These are phyloP conservation scores for Glycine soja DNA, from an alignment of 306 rosid genomes.

Conservation along the genomic window DNA sequence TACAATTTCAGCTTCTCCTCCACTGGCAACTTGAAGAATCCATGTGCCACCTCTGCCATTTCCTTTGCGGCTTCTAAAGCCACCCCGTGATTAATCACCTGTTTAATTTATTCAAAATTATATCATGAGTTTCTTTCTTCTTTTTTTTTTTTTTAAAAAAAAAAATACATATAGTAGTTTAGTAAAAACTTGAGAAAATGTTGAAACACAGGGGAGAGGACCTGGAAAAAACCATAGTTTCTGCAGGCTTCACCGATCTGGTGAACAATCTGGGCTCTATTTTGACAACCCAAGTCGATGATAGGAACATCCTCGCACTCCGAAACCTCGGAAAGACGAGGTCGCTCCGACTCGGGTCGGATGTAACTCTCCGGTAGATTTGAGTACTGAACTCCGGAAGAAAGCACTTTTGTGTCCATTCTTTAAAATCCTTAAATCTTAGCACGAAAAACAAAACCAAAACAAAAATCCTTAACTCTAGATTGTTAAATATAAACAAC, in stretches of 20 bases:
- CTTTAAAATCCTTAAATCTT: neutral
- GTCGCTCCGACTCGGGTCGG: slow-evolving; percentile 89
- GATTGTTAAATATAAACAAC: neutral
- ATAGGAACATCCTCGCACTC: slow-evolving; percentile 71
- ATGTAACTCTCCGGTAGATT: slow-evolving; percentile 72
- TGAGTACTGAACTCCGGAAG: slow-evolving; percentile 61
- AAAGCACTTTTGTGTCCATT: slow-evolving; percentile 70
- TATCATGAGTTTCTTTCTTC: no score
- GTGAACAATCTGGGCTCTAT: slow-evolving; percentile 48
- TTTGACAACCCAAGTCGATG: slow-evolving; percentile 62
- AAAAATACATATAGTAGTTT: no score
- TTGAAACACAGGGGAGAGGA: neutral
- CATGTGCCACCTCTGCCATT: slow-evolving; percentile 62
- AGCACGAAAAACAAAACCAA: no score
- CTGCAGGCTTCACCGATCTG: slow-evolving; percentile 77
- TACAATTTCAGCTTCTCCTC: slow-evolving; percentile 92
- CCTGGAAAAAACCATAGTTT: slow-evolving; percentile 86
- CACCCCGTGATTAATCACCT: slow-evolving; percentile 89
- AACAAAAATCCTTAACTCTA: neutral
- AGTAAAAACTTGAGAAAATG: no score
- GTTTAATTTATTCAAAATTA: neutral
- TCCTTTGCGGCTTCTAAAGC: slow-evolving; percentile 54
- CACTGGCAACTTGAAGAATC: slow-evolving; percentile 68
- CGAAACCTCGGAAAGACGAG: slow-evolving; percentile 67
- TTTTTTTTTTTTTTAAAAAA: no score